Evolutionary conservation across 345 rosid species (phyloP).

Genomic region (Punica granatum): DNA sequence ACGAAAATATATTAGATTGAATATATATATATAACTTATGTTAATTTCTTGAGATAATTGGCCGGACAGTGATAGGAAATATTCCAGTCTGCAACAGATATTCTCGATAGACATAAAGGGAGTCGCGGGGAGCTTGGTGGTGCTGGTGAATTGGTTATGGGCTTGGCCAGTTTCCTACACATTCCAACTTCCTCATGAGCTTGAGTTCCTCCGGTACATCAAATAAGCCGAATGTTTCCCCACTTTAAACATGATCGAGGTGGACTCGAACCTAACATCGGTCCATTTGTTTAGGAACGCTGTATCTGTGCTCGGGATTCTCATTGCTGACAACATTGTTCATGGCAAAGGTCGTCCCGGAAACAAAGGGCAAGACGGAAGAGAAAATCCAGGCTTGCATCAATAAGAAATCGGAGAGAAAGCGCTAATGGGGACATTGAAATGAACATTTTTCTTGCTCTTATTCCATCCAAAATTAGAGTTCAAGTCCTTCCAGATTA

Average conservation of each 20-base stretch:
- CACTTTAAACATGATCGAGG: not conserved
- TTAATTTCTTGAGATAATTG: no score
- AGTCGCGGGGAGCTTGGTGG: constrained; percentile 89
- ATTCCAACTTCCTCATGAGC: constrained; percentile 69
- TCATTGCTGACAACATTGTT: constrained; percentile 50
- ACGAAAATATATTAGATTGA: no score
- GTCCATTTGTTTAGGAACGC: constrained; percentile 42
- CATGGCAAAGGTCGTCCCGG: constrained; percentile 75
- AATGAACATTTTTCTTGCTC: not conserved
- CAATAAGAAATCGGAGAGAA: constrained; percentile 20
- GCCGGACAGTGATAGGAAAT: no score
- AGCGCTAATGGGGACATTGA: constrained; percentile 7
- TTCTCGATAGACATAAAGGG: constrained; percentile 82
- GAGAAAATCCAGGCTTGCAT: constrained; percentile 81
- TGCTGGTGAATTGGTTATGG: constrained; percentile 82
- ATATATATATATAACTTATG: no score
- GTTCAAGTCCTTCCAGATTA: not conserved
- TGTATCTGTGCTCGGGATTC: constrained; percentile 56
- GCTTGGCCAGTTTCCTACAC: constrained; percentile 91
- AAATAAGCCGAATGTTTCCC: not conserved
- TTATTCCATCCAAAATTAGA: not conserved
- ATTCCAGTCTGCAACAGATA: constrained; percentile 56
- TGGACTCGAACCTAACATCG: not conserved
- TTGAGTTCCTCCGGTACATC: constrained; percentile 73
- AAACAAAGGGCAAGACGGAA: constrained; percentile 87